These are phyloP conservation scores for Cutaneotrichosporon sp. DNA, from an alignment of 1,284 basidiomycete genomes.

Conservation along the genomic window DNA sequence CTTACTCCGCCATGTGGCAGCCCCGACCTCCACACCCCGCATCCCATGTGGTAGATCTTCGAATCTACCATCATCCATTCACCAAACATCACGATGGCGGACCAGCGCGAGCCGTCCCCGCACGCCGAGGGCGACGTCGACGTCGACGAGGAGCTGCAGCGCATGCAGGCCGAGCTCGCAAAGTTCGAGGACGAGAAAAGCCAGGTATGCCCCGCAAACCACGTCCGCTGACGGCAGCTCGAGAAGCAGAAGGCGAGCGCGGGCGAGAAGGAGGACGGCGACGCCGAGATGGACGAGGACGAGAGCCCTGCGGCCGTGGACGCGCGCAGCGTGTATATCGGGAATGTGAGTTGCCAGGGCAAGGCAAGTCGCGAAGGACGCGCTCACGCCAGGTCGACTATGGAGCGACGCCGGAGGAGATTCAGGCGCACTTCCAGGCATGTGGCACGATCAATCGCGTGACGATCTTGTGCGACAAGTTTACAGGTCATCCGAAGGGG, in stretches of 20 bases:
- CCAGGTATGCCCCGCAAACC: constrained; percentile 49
- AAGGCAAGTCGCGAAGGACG: background rate
- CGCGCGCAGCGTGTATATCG: constrained; percentile 85
- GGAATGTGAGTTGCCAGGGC: constrained; percentile 67
- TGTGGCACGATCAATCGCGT: constrained; percentile 98
- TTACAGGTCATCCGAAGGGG: constrained; percentile 99
- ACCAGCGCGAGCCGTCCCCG: constrained; percentile 36
- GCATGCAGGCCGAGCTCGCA: constrained; percentile 86
- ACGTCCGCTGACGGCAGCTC: constrained; percentile 8
- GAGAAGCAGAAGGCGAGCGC: constrained; percentile 14
- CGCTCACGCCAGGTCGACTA: constrained; percentile 78
- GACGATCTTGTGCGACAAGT: constrained; percentile 99
- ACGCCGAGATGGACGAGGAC: constrained; percentile 58
- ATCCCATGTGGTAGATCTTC: too few species aligned
- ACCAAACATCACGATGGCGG: constrained; percentile 29
- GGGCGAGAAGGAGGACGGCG: constrained; percentile 15
- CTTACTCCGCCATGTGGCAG: too few species aligned
- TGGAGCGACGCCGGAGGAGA: constrained; percentile 93
- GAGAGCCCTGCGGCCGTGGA: constrained; percentile 65
- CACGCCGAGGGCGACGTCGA: constrained; percentile 37
- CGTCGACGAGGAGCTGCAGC: constrained; percentile 51
- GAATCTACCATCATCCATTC: background rate
- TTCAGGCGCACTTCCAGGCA: constrained; percentile 94
- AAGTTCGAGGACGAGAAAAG: constrained; percentile 84
- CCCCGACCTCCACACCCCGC: too few species aligned